These are phyloP conservation scores for Neurospora sp. DNA, from an alignment of 495 filamentous ascomycete species.

Conservation along the genomic window DNA sequence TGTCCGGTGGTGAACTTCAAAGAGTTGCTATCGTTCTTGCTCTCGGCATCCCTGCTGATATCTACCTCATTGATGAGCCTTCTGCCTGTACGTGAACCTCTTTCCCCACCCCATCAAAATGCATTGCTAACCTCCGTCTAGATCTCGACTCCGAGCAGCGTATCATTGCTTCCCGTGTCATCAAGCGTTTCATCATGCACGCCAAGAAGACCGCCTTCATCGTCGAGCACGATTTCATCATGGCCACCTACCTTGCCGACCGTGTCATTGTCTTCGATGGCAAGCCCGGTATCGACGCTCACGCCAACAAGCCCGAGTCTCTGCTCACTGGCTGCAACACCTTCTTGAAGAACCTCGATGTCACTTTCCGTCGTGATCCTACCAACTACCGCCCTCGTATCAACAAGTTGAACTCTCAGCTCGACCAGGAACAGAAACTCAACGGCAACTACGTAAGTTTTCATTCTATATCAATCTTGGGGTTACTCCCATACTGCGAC, in stretches of 20 bases:
- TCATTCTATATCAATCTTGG: neutral
- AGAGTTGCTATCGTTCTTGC: conserved; percentile 93
- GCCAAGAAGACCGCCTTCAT: conserved; percentile 98
- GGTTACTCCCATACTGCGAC: neutral
- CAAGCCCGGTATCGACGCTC: conserved; percentile 75
- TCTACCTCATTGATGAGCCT: conserved; percentile 91
- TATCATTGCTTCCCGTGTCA: conserved; percentile 92
- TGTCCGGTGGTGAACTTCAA: conserved; percentile 98
- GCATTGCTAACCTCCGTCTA: neutral
- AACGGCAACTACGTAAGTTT: conserved; percentile 76
- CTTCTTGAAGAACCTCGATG: conserved; percentile 90
- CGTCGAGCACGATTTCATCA: conserved; percentile 99
- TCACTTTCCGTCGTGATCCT: conserved; percentile 96
- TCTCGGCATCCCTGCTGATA: conserved; percentile 90
- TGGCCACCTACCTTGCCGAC: conserved; percentile 94
- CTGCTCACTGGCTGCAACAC: conserved; percentile 93
- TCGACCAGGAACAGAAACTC: conserved; percentile 96
- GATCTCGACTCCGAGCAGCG: conserved; percentile 92
- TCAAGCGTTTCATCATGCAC: conserved; percentile 99
- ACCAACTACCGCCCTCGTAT: conserved; percentile 93
- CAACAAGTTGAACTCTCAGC: conserved; percentile 91
- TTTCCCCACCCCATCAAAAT: neutral
- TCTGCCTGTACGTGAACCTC: conserved; percentile 20
- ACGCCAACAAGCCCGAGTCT: conserved; percentile 81
- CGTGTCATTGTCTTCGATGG: conserved; percentile 98